A percentile compares a stretch with the other conserved stretches of the same genome.
Evolutionary conservation across 441 rosid species (phyloP).

Genomic region (Pelargonium fulgidum): DNA sequence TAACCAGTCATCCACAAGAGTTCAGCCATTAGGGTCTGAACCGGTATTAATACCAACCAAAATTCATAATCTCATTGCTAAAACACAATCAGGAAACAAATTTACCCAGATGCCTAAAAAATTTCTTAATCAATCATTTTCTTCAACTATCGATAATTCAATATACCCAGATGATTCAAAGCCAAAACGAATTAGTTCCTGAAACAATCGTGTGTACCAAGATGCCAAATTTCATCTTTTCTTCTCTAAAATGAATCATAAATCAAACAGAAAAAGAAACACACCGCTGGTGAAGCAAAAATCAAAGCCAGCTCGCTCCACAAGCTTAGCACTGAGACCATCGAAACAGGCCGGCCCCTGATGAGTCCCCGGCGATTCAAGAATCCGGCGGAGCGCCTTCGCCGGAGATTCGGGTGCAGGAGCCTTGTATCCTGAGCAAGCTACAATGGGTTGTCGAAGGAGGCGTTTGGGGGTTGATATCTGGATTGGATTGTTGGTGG

Average conservation of each 20-base stretch:
- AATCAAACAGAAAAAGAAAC: not conserved
- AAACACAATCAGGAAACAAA: not conserved
- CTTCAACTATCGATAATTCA: too few relatives aligned
- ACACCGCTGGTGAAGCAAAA: constrained; percentile 56
- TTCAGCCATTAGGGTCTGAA: not conserved
- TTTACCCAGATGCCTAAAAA: not conserved
- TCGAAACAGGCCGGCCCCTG: constrained; percentile 94
- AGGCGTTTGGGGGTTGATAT: not conserved
- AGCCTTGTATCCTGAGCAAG: constrained; percentile 15
- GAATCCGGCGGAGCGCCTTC: constrained; percentile 48
- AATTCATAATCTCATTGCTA: not conserved
- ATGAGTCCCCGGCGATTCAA: constrained; percentile 70
- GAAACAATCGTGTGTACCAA: not conserved
- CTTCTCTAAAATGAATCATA: not conserved
- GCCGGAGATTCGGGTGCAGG: constrained; percentile 33
- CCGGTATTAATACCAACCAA: not conserved
- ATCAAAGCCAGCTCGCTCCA: constrained; percentile 69
- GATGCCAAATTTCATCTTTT: not conserved
- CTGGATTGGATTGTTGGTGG: not conserved
- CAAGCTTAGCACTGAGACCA: constrained; percentile 86
- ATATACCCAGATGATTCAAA: not conserved
- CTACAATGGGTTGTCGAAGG: not conserved
- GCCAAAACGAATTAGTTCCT: not conserved
- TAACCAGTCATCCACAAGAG: constrained; percentile 1
- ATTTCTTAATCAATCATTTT: not conserved